Evolutionary conservation across 73 alveolate genomes (phyloP).

Genomic region (Tetrahymena malaccensis): DNA sequence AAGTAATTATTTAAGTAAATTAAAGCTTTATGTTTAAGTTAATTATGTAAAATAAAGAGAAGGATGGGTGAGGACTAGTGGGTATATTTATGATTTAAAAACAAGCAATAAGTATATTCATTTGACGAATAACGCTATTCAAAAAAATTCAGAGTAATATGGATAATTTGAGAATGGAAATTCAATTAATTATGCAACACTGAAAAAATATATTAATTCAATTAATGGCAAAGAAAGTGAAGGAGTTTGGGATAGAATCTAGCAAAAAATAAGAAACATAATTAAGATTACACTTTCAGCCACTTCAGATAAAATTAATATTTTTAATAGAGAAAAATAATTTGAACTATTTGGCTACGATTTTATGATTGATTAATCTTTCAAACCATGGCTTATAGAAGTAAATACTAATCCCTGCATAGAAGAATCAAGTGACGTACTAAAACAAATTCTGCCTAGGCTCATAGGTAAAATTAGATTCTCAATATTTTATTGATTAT

Average conservation of each 20-base stretch:
- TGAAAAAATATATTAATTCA: constrained; percentile 19
- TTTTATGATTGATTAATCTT: constrained; percentile 87
- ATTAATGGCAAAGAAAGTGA: constrained; percentile 11
- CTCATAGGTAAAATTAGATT: constrained; percentile 51
- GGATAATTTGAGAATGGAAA: constrained; percentile 93
- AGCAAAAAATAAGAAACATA: constrained; percentile 49
- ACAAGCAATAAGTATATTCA: constrained; percentile 70
- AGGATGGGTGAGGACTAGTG: constrained; percentile 81
- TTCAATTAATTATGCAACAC: constrained; percentile 68
- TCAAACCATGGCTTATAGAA: constrained; percentile 84
- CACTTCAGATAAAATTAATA: constrained; percentile 56
- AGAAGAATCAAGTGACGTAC: constrained; percentile 70
- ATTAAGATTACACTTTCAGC: constrained; percentile 54
- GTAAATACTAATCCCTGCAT: constrained; percentile 97
- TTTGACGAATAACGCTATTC: constrained; percentile 89
- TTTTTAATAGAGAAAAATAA: constrained; percentile 59
- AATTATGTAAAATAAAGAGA: constrained; percentile 46
- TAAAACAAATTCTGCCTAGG: constrained; percentile 75
- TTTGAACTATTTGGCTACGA: constrained; percentile 94
- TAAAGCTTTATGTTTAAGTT: neutral
- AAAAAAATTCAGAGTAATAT: constrained; percentile 73
- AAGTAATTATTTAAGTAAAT: constrained; percentile 43
- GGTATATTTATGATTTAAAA: constrained; percentile 55
- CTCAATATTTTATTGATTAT: neutral
- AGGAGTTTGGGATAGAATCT: constrained; percentile 31